phyloP scores from a whole-genome alignment of 2,329 filamentous ascomycete genomes.

The Clarireedia hainanense region DNA sequence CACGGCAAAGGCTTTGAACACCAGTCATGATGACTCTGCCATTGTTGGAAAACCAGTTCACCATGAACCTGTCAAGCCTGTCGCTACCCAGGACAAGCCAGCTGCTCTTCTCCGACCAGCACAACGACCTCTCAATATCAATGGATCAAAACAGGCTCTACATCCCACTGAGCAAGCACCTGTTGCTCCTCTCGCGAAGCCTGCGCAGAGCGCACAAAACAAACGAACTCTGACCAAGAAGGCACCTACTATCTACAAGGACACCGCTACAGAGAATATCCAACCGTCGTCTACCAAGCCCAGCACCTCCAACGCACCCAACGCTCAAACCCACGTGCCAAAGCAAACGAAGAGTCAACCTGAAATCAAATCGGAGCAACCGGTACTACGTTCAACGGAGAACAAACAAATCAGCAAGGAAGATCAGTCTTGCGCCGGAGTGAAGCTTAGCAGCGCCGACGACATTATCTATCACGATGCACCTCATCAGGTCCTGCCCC shows the following conservation, averaged over 20 bases:
- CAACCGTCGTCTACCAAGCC: conserved; percentile 23
- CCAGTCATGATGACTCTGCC: conserved; percentile 48
- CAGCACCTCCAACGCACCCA: conserved; percentile 18
- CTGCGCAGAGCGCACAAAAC: conserved; percentile 25
- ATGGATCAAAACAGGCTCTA: conserved; percentile 13
- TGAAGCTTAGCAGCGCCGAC: not conserved
- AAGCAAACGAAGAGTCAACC: conserved; percentile 26
- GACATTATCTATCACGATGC: not conserved
- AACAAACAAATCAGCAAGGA: conserved; percentile 14
- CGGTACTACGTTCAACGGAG: conserved; percentile 19
- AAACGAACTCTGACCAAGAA: conserved; percentile 41
- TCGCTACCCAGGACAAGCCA: conserved; percentile 32
- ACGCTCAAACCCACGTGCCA: conserved; percentile 24
- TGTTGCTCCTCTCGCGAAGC: conserved; percentile 19
- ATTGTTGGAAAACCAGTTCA: conserved; percentile 37
- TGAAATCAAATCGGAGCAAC: conserved; percentile 22
- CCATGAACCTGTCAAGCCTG: conserved; percentile 23
- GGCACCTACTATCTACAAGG: conserved; percentile 46
- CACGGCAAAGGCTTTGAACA: conserved; percentile 34
- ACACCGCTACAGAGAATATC: conserved; percentile 32
- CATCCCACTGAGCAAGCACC: conserved; percentile 4
- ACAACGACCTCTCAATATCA: conserved; percentile 43
- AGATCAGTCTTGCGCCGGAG: not conserved
- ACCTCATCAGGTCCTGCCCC: not conserved
- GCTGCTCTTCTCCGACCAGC: conserved; percentile 47